Evolutionary conservation across 164 flowering plant genomes (phyloP).

Genomic region (Sextonia rubra): DNA sequence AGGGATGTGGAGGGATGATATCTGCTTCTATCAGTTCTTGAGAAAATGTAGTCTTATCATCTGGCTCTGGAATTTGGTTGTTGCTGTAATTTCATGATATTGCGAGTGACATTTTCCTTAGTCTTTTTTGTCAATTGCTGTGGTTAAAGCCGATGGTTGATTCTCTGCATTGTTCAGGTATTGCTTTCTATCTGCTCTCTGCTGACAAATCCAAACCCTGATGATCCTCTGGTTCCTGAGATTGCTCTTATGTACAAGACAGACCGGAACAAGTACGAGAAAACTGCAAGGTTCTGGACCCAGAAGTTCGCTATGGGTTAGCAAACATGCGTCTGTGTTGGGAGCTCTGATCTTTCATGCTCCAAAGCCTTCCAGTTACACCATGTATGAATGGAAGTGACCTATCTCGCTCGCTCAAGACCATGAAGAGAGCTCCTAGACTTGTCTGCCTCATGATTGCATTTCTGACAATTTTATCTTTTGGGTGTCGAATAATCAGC

Average conservation of each 20-base stretch:
- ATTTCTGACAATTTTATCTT: not conserved
- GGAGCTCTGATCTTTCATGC: not conserved
- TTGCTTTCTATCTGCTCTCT: constrained; percentile 51
- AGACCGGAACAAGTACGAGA: constrained; percentile 42
- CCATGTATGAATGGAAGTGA: not conserved
- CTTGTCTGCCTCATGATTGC: not conserved
- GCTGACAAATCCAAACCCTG: constrained; percentile 54
- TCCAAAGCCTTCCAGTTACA: too few relatives aligned
- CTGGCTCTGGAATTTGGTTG: not conserved
- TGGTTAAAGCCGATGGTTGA: not conserved
- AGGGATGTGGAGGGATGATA: not conserved
- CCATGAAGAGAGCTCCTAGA: not conserved
- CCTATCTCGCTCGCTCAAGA: not conserved
- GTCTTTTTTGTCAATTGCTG: not conserved
- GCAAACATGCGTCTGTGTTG: not conserved
- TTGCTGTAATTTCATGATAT: not conserved
- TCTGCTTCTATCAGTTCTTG: not conserved
- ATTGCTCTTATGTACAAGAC: constrained; percentile 63
- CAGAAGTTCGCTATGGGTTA: constrained; percentile 69
- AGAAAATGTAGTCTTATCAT: not conserved
- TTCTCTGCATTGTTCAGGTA: constrained; percentile 26
- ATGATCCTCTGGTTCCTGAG: constrained; percentile 56
- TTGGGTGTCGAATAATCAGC: too few relatives aligned
- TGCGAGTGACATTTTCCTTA: too few relatives aligned
- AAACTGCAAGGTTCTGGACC: constrained; percentile 44